phyloP scores from a whole-genome alignment of 228 moss, liverwort and hornwort genomes.

The Sphagnum magellanicum region DNA sequence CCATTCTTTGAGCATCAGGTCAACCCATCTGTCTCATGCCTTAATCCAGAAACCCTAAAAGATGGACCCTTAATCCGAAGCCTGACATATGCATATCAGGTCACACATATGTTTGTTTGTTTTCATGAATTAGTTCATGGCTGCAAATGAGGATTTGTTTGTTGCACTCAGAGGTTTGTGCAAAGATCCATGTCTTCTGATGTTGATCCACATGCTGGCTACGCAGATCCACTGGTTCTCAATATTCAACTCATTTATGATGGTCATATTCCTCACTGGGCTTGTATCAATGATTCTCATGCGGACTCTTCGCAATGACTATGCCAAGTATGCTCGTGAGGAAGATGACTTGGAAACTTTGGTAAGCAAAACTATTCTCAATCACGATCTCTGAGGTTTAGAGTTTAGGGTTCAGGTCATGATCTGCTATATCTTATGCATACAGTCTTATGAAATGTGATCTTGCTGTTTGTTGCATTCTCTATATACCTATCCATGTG shows the following conservation, averaged over 20 bases:
- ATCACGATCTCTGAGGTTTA: background rate
- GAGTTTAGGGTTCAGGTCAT: background rate
- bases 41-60: too few relatives aligned
- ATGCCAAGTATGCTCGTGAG: slow-evolving; percentile 59
- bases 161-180: too few relatives aligned
- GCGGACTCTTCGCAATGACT: slow-evolving; percentile 61
- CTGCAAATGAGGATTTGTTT: too few relatives aligned
- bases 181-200: too few relatives aligned
- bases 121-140: too few relatives aligned
- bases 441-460: background rate
- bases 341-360: slow-evolving; percentile 60
- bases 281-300: slow-evolving; percentile 62
- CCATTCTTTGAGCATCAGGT: slow-evolving; percentile 66
- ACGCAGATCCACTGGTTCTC: slow-evolving; percentile 63
- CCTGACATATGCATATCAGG: too few relatives aligned
- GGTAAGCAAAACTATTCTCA: slow-evolving; percentile 12
- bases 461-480: background rate
- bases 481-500: background rate
- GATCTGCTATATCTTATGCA: background rate
- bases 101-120: too few relatives aligned
- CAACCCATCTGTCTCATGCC: background rate
- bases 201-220: background rate
- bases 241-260: slow-evolving; percentile 66
- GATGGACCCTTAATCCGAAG: too few relatives aligned
- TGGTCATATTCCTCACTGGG: slow-evolving; percentile 61